phyloP scores from a whole-genome alignment of 2,329 filamentous ascomycete species.

The Aspergillus chevalieri region DNA sequence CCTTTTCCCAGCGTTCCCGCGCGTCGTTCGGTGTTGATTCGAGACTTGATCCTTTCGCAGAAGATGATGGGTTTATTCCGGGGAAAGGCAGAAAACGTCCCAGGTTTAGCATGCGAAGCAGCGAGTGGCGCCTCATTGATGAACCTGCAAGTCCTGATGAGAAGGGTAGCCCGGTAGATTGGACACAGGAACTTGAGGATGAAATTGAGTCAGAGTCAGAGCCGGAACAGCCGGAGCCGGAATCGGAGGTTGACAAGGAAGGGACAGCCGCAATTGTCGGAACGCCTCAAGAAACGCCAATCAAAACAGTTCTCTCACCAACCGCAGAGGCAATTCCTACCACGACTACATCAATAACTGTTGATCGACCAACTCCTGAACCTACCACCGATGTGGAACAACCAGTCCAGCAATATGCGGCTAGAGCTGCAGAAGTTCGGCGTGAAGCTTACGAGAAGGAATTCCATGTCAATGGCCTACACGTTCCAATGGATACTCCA shows the following conservation, averaged over 20 bases:
- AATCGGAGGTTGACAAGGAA: neutral
- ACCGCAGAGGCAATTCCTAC: neutral
- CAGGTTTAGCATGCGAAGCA: slow-evolving; percentile 60
- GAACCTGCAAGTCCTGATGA: slow-evolving; percentile 63
- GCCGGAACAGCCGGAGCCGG: neutral
- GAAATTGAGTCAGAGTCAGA: slow-evolving; percentile 8
- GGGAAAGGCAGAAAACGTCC: slow-evolving; percentile 63
- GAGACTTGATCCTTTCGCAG: slow-evolving; percentile 59
- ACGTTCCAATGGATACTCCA: slow-evolving; percentile 30
- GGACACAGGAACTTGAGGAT: slow-evolving; percentile 22
- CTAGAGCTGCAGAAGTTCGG: neutral
- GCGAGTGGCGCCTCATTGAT: slow-evolving; percentile 68
- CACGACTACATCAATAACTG: neutral
- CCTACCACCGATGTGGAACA: neutral
- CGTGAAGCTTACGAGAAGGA: neutral
- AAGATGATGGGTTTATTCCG: slow-evolving; percentile 58
- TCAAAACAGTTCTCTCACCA: neutral
- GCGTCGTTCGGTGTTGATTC: slow-evolving; percentile 64
- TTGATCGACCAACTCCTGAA: neutral
- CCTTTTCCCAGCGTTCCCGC: slow-evolving; percentile 67
- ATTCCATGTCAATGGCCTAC: neutral
- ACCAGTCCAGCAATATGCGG: neutral
- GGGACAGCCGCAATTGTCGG: neutral
- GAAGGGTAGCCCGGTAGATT: slow-evolving; percentile 32
- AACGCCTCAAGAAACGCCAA: neutral